These are phyloP conservation scores for Bromus sterilis DNA, from an alignment of 176 grass and related monocot species.

Conservation along the genomic window DNA sequence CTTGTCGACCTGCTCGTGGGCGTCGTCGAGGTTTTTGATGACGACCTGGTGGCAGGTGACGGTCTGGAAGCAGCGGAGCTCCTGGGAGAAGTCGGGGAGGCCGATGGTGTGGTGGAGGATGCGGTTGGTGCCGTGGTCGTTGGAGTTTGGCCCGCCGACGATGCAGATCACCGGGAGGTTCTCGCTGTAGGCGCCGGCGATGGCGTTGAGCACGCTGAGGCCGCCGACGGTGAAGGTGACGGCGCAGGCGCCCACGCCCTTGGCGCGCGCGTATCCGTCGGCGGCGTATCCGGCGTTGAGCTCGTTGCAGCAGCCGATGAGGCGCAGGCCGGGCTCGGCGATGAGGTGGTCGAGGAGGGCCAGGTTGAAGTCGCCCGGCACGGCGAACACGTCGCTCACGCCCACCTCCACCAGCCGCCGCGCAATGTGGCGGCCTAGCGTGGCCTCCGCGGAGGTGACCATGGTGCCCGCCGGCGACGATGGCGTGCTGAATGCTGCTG, in stretches of 20 bases:
- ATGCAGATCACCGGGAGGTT: constrained; percentile 87
- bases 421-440: constrained; percentile 66
- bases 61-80: constrained; percentile 76
- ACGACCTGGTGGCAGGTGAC: constrained; percentile 70
- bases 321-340: constrained; percentile 69
- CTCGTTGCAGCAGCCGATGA: constrained; percentile 87
- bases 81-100: constrained; percentile 81
- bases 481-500: neutral
- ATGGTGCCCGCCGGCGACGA: neutral
- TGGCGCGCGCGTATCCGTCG: constrained; percentile 64
- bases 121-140: constrained; percentile 82
- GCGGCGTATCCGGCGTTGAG: constrained; percentile 84
- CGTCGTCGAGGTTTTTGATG: neutral
- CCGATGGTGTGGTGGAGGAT: constrained; percentile 96
- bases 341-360: constrained; percentile 81
- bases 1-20: neutral
- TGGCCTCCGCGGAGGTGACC: neutral
- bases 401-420: constrained; percentile 67
- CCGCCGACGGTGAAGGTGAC: constrained; percentile 90
- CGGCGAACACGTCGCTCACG: constrained; percentile 73
- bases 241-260: constrained; percentile 69
- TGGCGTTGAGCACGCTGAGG: constrained; percentile 83
- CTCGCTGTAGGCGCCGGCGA: constrained; percentile 89
- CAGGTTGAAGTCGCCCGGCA: constrained; percentile 91
- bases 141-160: constrained; percentile 74